Evolutionary conservation across 1,284 basidiomycete genomes (phyloP).

Genomic region (Heterobasidion parviporum): DNA sequence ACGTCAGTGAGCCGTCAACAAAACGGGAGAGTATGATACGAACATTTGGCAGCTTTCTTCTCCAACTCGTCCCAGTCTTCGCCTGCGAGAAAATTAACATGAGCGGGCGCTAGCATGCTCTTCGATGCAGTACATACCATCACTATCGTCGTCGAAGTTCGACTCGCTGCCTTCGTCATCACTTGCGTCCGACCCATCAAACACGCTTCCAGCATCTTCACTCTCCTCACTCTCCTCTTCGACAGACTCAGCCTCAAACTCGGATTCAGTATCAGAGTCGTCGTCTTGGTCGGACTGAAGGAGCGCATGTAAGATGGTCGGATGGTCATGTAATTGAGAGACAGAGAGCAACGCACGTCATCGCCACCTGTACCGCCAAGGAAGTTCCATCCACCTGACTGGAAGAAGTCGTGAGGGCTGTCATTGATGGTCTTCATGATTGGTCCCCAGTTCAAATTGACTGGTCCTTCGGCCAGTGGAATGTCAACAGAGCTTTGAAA

Average conservation of each 20-base stretch:
- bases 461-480: conserved; percentile 90
- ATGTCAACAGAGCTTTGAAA: conserved; percentile 84
- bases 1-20: not conserved
- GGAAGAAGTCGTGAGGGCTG: conserved; percentile 94
- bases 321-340: not conserved
- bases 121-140: conserved; percentile 29
- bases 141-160: conserved; percentile 66
- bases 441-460: conserved; percentile 96
- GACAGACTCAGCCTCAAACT: conserved; percentile 66
- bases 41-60: conserved; percentile 80
- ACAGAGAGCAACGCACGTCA: conserved; percentile 35
- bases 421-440: conserved; percentile 99
- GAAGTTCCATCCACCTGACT: conserved; percentile 93
- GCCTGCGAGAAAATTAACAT: conserved; percentile 30
- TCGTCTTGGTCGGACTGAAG: conserved; percentile 60
- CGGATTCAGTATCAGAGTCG: conserved; percentile 69
- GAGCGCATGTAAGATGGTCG: conserved; percentile 5
- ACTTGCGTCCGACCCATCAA: conserved; percentile 55
- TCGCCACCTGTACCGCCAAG: conserved; percentile 65
- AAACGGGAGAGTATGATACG: conserved; percentile 15
- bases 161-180: conserved; percentile 59
- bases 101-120: not conserved
- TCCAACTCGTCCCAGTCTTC: conserved; percentile 97
- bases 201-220: conserved; percentile 46
- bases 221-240: conserved; percentile 32